These are phyloP conservation scores for Nicotiana sylvestris DNA, from an alignment of 257 asterid species.

Conservation along the genomic window DNA sequence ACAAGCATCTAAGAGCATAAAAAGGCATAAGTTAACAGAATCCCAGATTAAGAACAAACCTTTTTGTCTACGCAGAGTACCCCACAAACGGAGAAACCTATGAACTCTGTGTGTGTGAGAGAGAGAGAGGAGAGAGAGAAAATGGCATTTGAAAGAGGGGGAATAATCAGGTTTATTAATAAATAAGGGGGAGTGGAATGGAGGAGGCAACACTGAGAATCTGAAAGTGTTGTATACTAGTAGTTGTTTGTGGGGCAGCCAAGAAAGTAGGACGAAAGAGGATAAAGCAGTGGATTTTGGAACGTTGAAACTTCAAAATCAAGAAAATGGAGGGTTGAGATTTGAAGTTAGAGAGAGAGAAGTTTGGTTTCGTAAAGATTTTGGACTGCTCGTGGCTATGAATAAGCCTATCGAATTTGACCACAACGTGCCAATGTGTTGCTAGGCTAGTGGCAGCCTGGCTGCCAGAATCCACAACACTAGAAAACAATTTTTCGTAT, in stretches of 20 bases:
- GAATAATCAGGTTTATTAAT: neutral
- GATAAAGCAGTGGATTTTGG: neutral
- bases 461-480: constrained; percentile 6
- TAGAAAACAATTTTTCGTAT: neutral
- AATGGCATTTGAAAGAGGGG: neutral
- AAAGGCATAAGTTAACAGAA: neutral
- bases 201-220: constrained; percentile 2
- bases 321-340: neutral
- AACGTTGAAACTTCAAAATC: neutral
- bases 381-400: neutral
- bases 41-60: constrained; percentile 12
- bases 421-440: neutral
- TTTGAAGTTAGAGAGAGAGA: neutral
- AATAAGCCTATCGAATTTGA: neutral
- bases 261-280: neutral
- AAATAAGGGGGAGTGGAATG: neutral
- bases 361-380: neutral
- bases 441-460: neutral
- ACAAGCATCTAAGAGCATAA: neutral
- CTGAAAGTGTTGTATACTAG: neutral
- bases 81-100: constrained; percentile 5
- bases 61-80: constrained; percentile 2
- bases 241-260: constrained; percentile 7
- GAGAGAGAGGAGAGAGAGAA: neutral
- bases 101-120: neutral